Base-by-base conservation (phyloP, 2,329 filamentous ascomycete genomes). In the Cladosporium sp. region DNA sequence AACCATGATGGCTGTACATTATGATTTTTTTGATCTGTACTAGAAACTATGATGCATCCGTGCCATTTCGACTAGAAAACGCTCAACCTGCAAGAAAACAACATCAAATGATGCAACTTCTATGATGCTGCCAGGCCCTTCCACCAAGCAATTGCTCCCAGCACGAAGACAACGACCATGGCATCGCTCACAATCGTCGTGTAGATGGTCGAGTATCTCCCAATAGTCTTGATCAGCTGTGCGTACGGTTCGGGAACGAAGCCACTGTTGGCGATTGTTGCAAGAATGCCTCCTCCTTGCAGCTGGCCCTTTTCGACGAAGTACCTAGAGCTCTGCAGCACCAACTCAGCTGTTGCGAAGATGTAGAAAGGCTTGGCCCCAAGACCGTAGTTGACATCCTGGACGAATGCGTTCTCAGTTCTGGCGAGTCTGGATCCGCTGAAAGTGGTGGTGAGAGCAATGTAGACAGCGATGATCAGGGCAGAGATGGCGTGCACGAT, bases 271-370 rank as follows among this genome's bases (percentile, higher is more conserved):
- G 85, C 81, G 49, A 89, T 79, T 28, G 84, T 89, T 68, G 87
- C 88, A 67, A 92, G 71, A 65, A 91, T 83, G 3, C 90, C 89
- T 29, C 81, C 78, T 3, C 85, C 85, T 67, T 85, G 85, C 55
- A 84, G 75, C 67, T 79, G 78, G 31, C 84, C 84, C 70, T 86
- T 86, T 71, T 92, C 90, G 61, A 92, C 74, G 70, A 92, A 87
- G 75, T 89, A 91, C 28, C 91, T 83, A 33, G 86, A 88, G 1
- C 87, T 89, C 69, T 94, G 86, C 68, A 94, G 80, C 62, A 91
- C 75, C 12, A 91, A 83, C 79, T 95, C 91, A 35, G 87, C 88
- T 0, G 91, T 92, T 6, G 90, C 89, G 75, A 94, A 95, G n/a
- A 91, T 84, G 81, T 88, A 92, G 78, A 94, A 93, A 78, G 93